phyloP scores from a whole-genome alignment of 495 filamentous ascomycete species.

The Usnea hakonensis region DNA sequence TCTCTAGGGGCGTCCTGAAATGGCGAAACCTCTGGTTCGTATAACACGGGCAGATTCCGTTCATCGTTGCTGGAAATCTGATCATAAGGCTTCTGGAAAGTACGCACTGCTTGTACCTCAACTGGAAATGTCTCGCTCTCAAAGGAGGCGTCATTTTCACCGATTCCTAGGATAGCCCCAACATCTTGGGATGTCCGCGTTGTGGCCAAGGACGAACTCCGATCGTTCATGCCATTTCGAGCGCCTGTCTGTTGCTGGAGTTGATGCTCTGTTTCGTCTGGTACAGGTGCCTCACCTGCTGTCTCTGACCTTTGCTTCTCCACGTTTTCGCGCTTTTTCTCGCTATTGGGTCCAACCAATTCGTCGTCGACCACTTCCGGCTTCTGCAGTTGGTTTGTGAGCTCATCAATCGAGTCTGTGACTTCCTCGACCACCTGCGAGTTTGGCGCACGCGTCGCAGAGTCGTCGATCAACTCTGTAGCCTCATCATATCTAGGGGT shows the following conservation, averaged over 20 bases:
- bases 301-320: background rate
- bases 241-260: background rate
- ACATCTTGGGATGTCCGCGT: conserved; percentile 4
- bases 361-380: background rate
- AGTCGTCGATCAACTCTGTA: background rate
- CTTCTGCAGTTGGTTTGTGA: background rate
- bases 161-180: background rate
- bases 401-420: background rate
- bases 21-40: background rate
- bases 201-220: background rate
- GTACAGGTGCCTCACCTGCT: background rate
- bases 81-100: conserved; percentile 10
- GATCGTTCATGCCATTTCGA: background rate
- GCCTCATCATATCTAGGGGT: background rate
- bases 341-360: conserved; percentile 22
- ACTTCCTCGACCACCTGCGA: background rate
- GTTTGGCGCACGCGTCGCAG: background rate
- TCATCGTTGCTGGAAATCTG: background rate
- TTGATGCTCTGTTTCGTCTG: background rate
- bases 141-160: background rate
- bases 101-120: conserved; percentile 20
- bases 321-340: conserved; percentile 23
- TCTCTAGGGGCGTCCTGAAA: background rate
- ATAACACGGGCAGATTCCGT: background rate
- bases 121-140: conserved; percentile 25